phyloP scores from a whole-genome alignment of 352 stramenopile genomes.

The Pythium volutum region DNA sequence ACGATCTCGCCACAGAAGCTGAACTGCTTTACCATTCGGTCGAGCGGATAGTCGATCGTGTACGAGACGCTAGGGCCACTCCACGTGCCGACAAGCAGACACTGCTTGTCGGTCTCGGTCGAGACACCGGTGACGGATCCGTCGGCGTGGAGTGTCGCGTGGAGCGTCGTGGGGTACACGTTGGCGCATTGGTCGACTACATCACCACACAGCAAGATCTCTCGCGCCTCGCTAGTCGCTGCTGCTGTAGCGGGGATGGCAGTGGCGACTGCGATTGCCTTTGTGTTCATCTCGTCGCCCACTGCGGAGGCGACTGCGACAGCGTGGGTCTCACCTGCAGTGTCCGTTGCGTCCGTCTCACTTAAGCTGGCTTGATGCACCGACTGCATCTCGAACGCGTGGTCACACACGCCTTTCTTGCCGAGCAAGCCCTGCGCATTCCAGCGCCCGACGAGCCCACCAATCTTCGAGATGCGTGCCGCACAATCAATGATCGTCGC shows the following conservation, averaged over 20 bases:
- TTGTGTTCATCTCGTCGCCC: too few relatives aligned
- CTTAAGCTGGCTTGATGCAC: not conserved
- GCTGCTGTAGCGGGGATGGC: not conserved
- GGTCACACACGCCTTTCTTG: conserved; percentile 4
- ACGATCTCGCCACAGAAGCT: conserved; percentile 1
- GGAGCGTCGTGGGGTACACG: conserved; percentile 6
- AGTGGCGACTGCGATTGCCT: too few relatives aligned
- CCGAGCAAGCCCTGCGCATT: conserved; percentile 1
- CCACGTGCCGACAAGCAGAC: not conserved
- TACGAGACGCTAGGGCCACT: conserved; percentile 2
- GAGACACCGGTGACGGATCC: conserved; percentile 4
- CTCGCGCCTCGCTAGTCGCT: not conserved
- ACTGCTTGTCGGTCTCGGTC: conserved; percentile 2
- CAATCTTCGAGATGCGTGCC: not conserved
- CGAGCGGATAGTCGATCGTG: not conserved
- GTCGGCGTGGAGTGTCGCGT: conserved; percentile 3
- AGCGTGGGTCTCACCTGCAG: too few relatives aligned
- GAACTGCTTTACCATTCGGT: not conserved
- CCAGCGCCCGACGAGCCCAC: conserved; percentile 9
- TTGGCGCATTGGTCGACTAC: conserved; percentile 5
- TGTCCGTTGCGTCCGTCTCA: too few relatives aligned
- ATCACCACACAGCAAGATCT: conserved; percentile 5
- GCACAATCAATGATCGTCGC: conserved; percentile 25
- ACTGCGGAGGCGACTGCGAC: not conserved
- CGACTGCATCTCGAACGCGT: conserved; percentile 1